Base-by-base conservation (phyloP, 768 basidiomycete genomes). In the Candolleomyces efflorescens region DNA sequence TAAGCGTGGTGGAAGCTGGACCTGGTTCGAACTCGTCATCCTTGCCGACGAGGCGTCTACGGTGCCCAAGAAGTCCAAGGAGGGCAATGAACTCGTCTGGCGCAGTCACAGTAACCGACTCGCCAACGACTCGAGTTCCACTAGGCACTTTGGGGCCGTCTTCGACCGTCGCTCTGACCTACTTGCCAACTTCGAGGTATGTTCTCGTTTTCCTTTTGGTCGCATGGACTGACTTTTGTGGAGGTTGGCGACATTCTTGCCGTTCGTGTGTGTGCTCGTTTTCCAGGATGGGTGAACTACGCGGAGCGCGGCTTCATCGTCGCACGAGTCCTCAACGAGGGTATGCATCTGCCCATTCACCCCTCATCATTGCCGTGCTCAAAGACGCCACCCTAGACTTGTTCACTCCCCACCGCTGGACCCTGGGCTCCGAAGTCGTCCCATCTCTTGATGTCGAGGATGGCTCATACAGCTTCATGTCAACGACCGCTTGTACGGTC, bases 121-220 rank as follows among this genome's bases (percentile, higher is more conserved):
- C 17, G 64, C 63, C 24, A 20, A 45, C 15, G 39, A 48, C 13
- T 18, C 23, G 26, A 43, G 46, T 12, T 27, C 60, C 15, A 48
- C 59, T 23, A 60, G 64, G n/a, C 61, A 62, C 44, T 65, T 56
- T 51, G 64, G 64, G 13, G 48, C 58, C 18, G 62, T 63, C 1
- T 63, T 65, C 43, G 62, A 65, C 56, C 62, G 64, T 22, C 49
- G 64, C 20, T 59, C 61, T 15, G 64, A 65, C 2, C 45, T 65
- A 20, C 41, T 65, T 3, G 62, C 61, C 20, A 51, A 45, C 22
- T 58, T 65, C 12, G 60, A 65, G 56, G 64, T 65, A 32, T 13
- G 55, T 13, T 10, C 12, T 23, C n/a, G 11, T 56, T 22, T 22
- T 45, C 46, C 10, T n/a, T 10, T 13, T 12, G 27, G 15, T 36